phyloP scores from a whole-genome alignment of 2,329 filamentous ascomycete species.

The Incumbomyces delicatus region DNA sequence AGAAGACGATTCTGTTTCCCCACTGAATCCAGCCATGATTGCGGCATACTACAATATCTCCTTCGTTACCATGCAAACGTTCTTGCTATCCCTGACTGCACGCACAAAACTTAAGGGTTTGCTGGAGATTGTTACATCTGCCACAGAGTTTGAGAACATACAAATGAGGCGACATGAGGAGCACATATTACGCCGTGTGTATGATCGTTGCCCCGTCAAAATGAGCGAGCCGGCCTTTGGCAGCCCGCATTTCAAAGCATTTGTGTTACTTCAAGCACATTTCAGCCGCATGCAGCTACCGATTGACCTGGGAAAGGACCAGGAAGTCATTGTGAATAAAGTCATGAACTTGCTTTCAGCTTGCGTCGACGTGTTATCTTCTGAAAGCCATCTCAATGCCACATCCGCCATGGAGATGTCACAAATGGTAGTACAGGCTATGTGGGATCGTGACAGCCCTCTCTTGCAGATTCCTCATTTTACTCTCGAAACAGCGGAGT shows the following conservation, averaged over 20 bases:
- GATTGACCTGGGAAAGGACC: conserved; percentile 90
- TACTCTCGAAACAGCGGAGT: conserved; percentile 59
- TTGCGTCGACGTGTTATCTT: conserved; percentile 88
- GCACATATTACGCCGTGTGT: conserved; percentile 75
- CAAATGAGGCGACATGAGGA: conserved; percentile 93
- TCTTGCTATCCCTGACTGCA: conserved; percentile 78
- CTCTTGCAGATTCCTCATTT: conserved; percentile 98
- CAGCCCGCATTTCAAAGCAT: conserved; percentile 96
- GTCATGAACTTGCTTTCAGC: conserved; percentile 81
- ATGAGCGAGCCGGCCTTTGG: conserved; percentile 79
- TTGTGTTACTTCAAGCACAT: conserved; percentile 92
- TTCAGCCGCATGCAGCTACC: conserved; percentile 96
- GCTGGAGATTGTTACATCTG: conserved; percentile 91
- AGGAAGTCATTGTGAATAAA: conserved; percentile 77
- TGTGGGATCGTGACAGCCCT: conserved; percentile 97
- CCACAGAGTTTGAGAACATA: conserved; percentile 90
- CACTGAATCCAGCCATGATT: conserved; percentile 95
- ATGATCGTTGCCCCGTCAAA: conserved; percentile 90
- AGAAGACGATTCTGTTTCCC: conserved; percentile 78
- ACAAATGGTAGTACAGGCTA: conserved; percentile 96
- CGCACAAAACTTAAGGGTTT: conserved; percentile 95
- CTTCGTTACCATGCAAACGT: conserved; percentile 98
- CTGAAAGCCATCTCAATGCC: conserved; percentile 90
- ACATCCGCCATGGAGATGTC: conserved; percentile 99
- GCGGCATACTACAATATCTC: conserved; percentile 99